phyloP scores from a whole-genome alignment of 2,329 filamentous ascomycete genomes.

The Clonostachys rosea region DNA sequence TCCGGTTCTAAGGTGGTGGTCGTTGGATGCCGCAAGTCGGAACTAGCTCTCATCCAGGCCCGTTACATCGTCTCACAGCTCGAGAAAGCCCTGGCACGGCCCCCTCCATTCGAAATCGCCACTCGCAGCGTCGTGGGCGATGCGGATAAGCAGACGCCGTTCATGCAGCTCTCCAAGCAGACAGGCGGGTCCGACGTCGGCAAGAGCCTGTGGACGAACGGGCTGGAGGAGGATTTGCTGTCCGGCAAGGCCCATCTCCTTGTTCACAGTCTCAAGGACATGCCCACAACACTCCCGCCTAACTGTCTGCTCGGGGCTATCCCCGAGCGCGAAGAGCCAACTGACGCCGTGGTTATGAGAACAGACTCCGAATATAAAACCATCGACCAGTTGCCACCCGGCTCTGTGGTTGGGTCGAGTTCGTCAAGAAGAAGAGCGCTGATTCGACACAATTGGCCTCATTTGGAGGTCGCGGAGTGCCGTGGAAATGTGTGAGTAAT shows the following conservation, averaged over 20 bases:
- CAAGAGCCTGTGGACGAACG: conserved; percentile 9
- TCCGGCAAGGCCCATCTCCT: conserved; percentile 1
- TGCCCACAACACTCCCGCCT: too few relatives aligned
- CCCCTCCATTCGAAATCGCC: background rate
- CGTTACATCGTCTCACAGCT: background rate
- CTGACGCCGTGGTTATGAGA: too few relatives aligned
- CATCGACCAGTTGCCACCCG: conserved; percentile 70
- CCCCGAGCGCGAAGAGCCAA: too few relatives aligned
- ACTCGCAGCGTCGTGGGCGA: conserved; percentile 7
- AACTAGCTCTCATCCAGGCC: conserved; percentile 2
- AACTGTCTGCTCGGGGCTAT: too few relatives aligned
- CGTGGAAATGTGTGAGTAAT: conserved; percentile 61
- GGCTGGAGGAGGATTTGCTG: conserved; percentile 6
- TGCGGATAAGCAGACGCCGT: conserved; percentile 8
- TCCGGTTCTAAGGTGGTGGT: background rate
- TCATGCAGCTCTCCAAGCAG: conserved; percentile 8
- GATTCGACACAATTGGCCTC: conserved; percentile 70
- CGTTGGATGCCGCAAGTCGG: conserved; percentile 3
- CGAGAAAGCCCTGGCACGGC: too few relatives aligned
- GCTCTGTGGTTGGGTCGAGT: conserved; percentile 85
- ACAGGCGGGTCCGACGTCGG: conserved; percentile 9
- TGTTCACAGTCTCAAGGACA: too few relatives aligned
- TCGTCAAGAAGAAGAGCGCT: conserved; percentile 87
- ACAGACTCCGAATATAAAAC: conserved; percentile 41
- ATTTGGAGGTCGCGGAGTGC: conserved; percentile 75